Percentiles rank a stretch among this genome's conserved stretches.
phyloP scores from a whole-genome alignment of 768 basidiomycete species.

The Phylloporus sp. region DNA sequence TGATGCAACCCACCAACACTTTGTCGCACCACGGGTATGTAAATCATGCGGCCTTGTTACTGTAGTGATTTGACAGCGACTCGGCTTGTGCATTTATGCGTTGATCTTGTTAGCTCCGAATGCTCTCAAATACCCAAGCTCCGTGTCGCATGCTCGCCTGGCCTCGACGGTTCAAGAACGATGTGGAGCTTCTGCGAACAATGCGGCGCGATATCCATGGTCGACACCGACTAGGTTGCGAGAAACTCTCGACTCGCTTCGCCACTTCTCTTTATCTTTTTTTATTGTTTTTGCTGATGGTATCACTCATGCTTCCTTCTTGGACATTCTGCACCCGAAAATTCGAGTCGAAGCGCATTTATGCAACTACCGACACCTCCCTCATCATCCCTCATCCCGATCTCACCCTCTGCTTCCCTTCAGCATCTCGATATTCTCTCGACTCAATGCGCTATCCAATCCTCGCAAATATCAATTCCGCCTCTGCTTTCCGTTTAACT shows the following conservation, averaged over 20 bases:
- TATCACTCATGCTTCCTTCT: constrained; percentile 23
- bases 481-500: constrained; percentile 16
- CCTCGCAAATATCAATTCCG: constrained; percentile 15
- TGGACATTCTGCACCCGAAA: constrained; percentile 22
- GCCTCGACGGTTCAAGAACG: constrained; percentile 59
- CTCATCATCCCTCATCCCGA: constrained; percentile 9
- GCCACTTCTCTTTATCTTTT: constrained; percentile 22
- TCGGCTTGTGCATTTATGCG: constrained; percentile 8
- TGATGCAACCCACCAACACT: constrained; percentile 59
- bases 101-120: constrained; percentile 40
- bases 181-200: constrained; percentile 90
- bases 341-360: constrained; percentile 21
- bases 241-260: constrained; percentile 4
- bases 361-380: constrained; percentile 19
- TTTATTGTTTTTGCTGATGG: constrained; percentile 32
- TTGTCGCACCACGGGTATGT: constrained; percentile 73
- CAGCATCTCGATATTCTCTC: constrained; percentile 18
- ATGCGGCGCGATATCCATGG: constrained; percentile 86
- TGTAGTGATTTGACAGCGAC: constrained; percentile 11
- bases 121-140: constrained; percentile 83
- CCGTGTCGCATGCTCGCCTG: constrained; percentile 69
- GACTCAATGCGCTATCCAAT: constrained; percentile 21
- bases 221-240: constrained; percentile 58
- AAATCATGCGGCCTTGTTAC: not conserved
- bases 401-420: constrained; percentile 4